Percentiles rank a stretch among this genome's conserved stretches.
phyloP scores from a whole-genome alignment of 2,329 filamentous ascomycete genomes.

The Colletotrichum euphorbiae region DNA sequence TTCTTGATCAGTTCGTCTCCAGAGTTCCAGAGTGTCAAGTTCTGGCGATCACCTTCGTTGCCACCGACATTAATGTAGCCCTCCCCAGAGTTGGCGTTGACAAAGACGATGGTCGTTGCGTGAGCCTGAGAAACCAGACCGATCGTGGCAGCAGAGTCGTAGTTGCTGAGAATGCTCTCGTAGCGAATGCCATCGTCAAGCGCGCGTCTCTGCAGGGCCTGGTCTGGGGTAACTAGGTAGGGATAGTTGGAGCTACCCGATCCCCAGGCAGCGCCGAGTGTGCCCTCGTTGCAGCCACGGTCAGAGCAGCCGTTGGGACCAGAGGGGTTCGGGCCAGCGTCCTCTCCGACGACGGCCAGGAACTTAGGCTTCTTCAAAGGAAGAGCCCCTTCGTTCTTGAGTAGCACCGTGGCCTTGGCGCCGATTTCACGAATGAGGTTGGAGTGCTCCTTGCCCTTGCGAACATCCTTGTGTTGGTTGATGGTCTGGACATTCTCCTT shows the following conservation, averaged over 20 bases:
- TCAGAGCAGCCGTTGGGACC: constrained; percentile 86
- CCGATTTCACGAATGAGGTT: constrained; percentile 79
- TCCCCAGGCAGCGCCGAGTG: constrained; percentile 83
- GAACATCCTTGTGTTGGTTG: constrained; percentile 89
- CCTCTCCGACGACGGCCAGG: constrained; percentile 82
- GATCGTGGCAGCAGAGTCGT: constrained; percentile 70
- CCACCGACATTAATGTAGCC: constrained; percentile 86
- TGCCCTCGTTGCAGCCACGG: constrained; percentile 69
- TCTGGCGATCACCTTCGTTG: constrained; percentile 90
- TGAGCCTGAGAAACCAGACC: constrained; percentile 70
- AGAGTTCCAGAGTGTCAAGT: constrained; percentile 88
- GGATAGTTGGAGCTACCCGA: constrained; percentile 80
- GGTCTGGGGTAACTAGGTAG: constrained; percentile 80
- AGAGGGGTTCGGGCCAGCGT: constrained; percentile 78
- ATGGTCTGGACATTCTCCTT: constrained; percentile 73
- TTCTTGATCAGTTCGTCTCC: constrained; percentile 86
- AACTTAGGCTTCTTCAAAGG: constrained; percentile 84
- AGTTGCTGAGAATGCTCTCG: constrained; percentile 76
- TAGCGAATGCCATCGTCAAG: constrained; percentile 68
- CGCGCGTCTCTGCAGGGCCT: constrained; percentile 74
- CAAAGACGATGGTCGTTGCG: constrained; percentile 85
- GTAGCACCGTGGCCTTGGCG: constrained; percentile 83
- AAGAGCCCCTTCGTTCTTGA: constrained; percentile 85
- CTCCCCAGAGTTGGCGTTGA: constrained; percentile 88
- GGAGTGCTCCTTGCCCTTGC: constrained; percentile 71